These are phyloP conservation scores for Mycosarcoma maydis DNA, from an alignment of 1,284 basidiomycete species.

Conservation along the genomic window DNA sequence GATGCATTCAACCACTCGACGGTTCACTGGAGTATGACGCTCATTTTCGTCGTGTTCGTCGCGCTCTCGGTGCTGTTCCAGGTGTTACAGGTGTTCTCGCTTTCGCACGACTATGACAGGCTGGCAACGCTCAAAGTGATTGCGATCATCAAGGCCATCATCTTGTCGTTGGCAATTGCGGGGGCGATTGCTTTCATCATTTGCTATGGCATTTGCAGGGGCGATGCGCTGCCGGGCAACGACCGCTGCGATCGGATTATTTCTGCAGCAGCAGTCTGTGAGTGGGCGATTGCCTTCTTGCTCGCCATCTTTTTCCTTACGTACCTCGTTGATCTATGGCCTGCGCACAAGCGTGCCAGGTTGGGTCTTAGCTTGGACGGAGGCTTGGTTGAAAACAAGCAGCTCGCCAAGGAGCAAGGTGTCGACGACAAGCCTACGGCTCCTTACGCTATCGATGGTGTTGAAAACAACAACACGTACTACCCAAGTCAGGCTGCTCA, in stretches of 20 bases:
- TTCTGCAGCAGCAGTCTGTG: slow-evolving; percentile 68
- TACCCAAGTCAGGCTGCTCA: slow-evolving; percentile 32
- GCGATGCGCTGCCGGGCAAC: slow-evolving; percentile 41
- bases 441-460: slow-evolving; percentile 42
- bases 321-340: slow-evolving; percentile 66
- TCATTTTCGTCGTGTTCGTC: slow-evolving; percentile 70
- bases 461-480: slow-evolving; percentile 38
- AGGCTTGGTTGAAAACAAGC: slow-evolving; percentile 47
- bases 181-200: slow-evolving; percentile 70
- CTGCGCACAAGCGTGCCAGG: slow-evolving; percentile 43
- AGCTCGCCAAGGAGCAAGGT: slow-evolving; percentile 38
- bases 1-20: slow-evolving; percentile 68
- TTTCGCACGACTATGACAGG: slow-evolving; percentile 68
- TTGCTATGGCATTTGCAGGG: slow-evolving; percentile 66
- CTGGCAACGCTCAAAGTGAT: slow-evolving; percentile 68
- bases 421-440: slow-evolving; percentile 14
- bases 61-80: slow-evolving; percentile 70
- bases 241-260: slow-evolving; percentile 68
- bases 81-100: slow-evolving; percentile 68
- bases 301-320: slow-evolving; percentile 67
- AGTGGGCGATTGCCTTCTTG: slow-evolving; percentile 66
- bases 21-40: slow-evolving; percentile 70
- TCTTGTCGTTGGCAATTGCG: slow-evolving; percentile 68
- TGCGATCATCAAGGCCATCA: slow-evolving; percentile 69
- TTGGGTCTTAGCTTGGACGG: slow-evolving; percentile 52